Base-by-base conservation (phyloP, 805 yeast genomes). In the Clavispora asparagi region DNA sequence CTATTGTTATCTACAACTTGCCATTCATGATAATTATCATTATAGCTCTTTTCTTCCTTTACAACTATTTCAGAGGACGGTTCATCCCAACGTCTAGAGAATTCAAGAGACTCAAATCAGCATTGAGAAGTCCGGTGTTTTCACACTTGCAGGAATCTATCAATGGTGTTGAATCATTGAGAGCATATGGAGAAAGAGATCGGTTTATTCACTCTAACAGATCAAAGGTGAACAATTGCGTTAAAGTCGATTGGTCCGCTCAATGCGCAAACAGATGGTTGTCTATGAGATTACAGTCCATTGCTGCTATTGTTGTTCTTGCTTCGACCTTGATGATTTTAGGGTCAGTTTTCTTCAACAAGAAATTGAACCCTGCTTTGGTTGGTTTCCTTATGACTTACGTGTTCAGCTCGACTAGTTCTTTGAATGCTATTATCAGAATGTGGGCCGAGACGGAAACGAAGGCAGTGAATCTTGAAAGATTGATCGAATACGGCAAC, bases 361-460 rank as follows among this genome's bases (percentile, higher is more conserved):
- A 42, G 26, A 59, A 59, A 9, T 52, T 68, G 14, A 59, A 58
- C 43, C 66, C 72, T 9, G 68, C 67, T 35, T 52, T 65, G 51
- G 61, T 66, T 25, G 74, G 74, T 36, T 68, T 70, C 53, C 53
- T 67, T 23, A 64, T 70, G 70, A 61, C 65, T 9, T 62, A 67
- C 47, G 62, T 68, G 4, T 57, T 70, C 46, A 59, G 59, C 27
- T 59, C 67, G 33, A 66, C 73, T 6, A 46, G 49, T 30, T 52
- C 61, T 8, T 59, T 70, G 46, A 61, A 66, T 45, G 60, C 61
- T 6, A 58, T 68, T 36, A 61, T 68, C 19, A 56, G 70, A 46
- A 50, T 51, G 37, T 65, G 69, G 65, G 65, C 72, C 1, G 68
- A 64, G 28, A 53, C 67, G 26, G 72, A 68, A 50, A 60, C 64